Evolutionary conservation across 2,329 filamentous ascomycete species (phyloP).

Genomic region (Aureobasidium mangrovei): DNA sequence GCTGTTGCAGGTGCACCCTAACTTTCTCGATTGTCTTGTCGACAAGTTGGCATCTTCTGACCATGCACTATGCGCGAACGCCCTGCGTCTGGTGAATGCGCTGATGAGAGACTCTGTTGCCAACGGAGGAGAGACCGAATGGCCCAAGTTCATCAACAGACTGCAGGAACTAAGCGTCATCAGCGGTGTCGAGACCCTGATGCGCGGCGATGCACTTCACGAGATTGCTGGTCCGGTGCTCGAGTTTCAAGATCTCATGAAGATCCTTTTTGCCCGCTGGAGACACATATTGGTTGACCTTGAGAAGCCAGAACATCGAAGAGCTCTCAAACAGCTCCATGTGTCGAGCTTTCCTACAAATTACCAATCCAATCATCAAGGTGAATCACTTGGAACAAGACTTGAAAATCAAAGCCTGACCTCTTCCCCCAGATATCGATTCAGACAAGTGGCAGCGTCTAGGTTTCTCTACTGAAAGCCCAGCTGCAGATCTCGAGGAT

Average conservation of each 20-base stretch:
- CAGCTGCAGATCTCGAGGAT: constrained; percentile 72
- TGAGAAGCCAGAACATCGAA: constrained; percentile 78
- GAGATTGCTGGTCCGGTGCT: constrained; percentile 83
- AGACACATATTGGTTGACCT: constrained; percentile 74
- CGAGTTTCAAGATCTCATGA: constrained; percentile 88
- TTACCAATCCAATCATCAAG: constrained; percentile 18
- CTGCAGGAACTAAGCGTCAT: constrained; percentile 90
- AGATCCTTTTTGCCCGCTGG: constrained; percentile 68
- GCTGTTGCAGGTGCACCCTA: constrained; percentile 79
- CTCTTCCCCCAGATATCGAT: constrained; percentile 52
- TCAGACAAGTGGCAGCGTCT: constrained; percentile 88
- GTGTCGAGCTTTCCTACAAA: constrained; percentile 8
- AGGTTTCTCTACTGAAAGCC: constrained; percentile 85
- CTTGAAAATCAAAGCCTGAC: neutral
- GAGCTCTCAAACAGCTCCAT: constrained; percentile 70
- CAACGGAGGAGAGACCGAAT: constrained; percentile 68
- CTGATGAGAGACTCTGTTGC: constrained; percentile 86
- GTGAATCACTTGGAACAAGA: constrained; percentile 18
- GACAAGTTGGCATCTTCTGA: constrained; percentile 87
- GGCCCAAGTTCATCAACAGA: constrained; percentile 90
- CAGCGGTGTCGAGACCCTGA: constrained; percentile 77
- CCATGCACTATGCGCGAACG: constrained; percentile 90
- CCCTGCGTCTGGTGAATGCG: constrained; percentile 89
- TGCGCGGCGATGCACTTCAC: constrained; percentile 88
- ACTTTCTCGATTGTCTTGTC: constrained; percentile 91